A percentile compares a stretch with the other conserved stretches of the same genome.
Conservation (phyloP, 2,329 filamentous ascomycete genomes). For the Nannizzia gypsea region DNA sequence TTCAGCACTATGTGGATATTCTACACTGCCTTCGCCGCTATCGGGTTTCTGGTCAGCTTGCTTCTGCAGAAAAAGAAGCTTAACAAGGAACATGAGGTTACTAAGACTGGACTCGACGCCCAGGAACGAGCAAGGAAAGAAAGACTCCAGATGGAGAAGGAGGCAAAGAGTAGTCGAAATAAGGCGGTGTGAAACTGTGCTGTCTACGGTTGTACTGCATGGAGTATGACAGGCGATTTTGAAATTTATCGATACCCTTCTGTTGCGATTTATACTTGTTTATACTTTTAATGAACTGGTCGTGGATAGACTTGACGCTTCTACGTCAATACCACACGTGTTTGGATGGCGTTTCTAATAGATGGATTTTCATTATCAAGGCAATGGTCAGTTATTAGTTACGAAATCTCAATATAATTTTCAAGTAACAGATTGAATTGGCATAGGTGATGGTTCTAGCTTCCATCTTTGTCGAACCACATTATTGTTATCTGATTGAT, state of each 20-base stretch:
- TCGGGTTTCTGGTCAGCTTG: slow-evolving; percentile 30
- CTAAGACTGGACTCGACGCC: slow-evolving; percentile 35
- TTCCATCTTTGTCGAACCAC: too few species aligned
- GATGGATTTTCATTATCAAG: not conserved
- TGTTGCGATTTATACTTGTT: not conserved
- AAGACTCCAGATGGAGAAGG: slow-evolving; percentile 17
- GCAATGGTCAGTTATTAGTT: not conserved
- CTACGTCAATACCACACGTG: not conserved
- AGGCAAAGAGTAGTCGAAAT: slow-evolving; percentile 13
- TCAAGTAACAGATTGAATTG: not conserved
- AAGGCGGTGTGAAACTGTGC: not conserved
- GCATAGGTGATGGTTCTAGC: not conserved
- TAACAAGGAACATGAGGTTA: slow-evolving; percentile 32
- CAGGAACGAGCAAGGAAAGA: slow-evolving; percentile 34
- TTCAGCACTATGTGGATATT: slow-evolving; percentile 42
- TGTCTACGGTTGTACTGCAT: not conserved
- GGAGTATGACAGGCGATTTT: not conserved
- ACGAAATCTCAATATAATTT: not conserved
- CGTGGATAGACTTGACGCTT: not conserved
- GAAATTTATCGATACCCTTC: not conserved
- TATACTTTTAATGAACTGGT: not conserved
- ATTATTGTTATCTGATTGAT: not conserved
- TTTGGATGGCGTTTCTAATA: not conserved
- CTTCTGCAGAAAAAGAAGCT: slow-evolving; percentile 30
- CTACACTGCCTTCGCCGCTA: slow-evolving; percentile 29